Conservation (phyloP, 2,329 filamentous ascomycete species). For the Pseudogymnoascus sp. region DNA sequence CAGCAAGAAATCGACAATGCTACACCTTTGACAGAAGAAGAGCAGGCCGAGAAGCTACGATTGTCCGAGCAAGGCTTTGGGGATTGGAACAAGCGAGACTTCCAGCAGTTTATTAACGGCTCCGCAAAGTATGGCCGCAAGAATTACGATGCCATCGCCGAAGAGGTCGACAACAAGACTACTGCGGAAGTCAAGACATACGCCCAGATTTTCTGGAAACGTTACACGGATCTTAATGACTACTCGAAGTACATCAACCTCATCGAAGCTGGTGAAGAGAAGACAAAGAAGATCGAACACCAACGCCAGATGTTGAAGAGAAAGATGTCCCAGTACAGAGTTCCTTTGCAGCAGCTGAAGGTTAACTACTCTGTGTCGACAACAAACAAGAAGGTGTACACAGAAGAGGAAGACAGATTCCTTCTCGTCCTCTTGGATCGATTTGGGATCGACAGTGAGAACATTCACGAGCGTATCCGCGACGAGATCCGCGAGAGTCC, state of each 20-base stretch:
- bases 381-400: constrained; percentile 99
- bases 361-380: constrained; percentile 98
- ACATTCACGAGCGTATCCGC: constrained; percentile 87
- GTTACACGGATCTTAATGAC: constrained; percentile 83
- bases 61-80: constrained; percentile 81
- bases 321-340: constrained; percentile 96
- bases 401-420: constrained; percentile 95
- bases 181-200: constrained; percentile 81
- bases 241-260: constrained; percentile 82
- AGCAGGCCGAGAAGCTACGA: constrained; percentile 76
- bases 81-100: constrained; percentile 94
- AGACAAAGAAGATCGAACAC: constrained; percentile 78
- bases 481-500: constrained; percentile 94
- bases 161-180: constrained; percentile 87
- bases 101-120: constrained; percentile 95
- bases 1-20: constrained; percentile 93
- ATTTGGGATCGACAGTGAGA: constrained; percentile 84
- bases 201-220: constrained; percentile 92
- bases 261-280: constrained; percentile 89
- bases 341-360: constrained; percentile 93
- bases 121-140: constrained; percentile 86
- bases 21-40: constrained; percentile 77
- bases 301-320: constrained; percentile 88
- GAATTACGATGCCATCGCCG: constrained; percentile 77
- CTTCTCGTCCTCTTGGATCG: constrained; percentile 87